Conservation (phyloP, 495 filamentous ascomycete species). For the Lepraria neglecta region DNA sequence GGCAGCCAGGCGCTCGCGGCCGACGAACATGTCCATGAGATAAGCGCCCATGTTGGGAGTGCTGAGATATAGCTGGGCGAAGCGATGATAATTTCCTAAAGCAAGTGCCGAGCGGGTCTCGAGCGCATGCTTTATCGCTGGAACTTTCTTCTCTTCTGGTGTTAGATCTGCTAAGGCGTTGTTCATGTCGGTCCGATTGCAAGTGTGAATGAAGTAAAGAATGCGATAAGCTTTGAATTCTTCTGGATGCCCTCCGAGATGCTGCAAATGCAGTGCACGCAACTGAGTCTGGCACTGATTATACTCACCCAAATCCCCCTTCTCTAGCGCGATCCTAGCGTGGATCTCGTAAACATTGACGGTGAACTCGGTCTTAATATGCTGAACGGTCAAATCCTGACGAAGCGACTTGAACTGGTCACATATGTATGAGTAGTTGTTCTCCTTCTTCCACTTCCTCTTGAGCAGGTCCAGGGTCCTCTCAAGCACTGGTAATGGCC, state of each 20-base stretch:
- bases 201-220: conserved; percentile 98
- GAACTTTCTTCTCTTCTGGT: conserved; percentile 80
- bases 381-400: conserved; percentile 96
- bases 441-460: conserved; percentile 88
- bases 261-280: conserved; percentile 77
- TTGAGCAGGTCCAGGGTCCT: conserved; percentile 83
- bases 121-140: conserved; percentile 82
- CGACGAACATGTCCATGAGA: conserved; percentile 98
- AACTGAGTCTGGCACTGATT: conserved; percentile 99
- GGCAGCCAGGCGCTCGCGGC: conserved; percentile 84
- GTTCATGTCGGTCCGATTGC: conserved; percentile 97
- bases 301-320: conserved; percentile 99
- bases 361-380: conserved; percentile 91
- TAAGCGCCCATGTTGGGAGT: conserved; percentile 97
- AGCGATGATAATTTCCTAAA: conserved; percentile 91
- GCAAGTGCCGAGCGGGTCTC: conserved; percentile 86
- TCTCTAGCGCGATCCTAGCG: conserved; percentile 95
- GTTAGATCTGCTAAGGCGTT: conserved; percentile 97
- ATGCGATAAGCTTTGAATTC: conserved; percentile 99
- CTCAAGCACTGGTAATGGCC: conserved; percentile 72
- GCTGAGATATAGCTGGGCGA: conserved; percentile 90
- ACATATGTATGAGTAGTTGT: conserved; percentile 95
- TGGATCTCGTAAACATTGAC: conserved; percentile 96
- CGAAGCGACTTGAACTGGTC: conserved; percentile 98
- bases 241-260: conserved; percentile 79